Conservation (phyloP, 495 filamentous ascomycete genomes). For the Aspergillus bridgeri region DNA sequence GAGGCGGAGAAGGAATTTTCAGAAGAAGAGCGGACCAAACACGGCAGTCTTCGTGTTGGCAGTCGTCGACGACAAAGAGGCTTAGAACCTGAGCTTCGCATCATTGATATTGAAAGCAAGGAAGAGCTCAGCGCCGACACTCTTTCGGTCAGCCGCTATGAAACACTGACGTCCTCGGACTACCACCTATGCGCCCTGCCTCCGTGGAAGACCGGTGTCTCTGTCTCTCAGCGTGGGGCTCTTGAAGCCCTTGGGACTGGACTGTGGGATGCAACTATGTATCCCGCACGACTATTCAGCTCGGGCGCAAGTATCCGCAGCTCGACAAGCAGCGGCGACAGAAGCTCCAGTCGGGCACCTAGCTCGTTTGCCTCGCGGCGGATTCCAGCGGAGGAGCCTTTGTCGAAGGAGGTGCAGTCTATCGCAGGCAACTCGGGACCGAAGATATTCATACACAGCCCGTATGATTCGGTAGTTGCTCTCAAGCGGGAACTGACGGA, state of each 20-base stretch:
- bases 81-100: constrained; percentile 78
- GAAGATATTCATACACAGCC: constrained; percentile 94
- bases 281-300: constrained; percentile 78
- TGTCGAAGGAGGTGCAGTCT: constrained; percentile 42
- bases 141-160: constrained; percentile 77
- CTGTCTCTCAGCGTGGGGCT: constrained; percentile 59
- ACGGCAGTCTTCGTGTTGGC: constrained; percentile 37
- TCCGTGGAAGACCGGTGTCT: constrained; percentile 59
- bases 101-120: constrained; percentile 83
- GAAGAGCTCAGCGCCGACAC: constrained; percentile 77
- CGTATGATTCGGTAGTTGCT: constrained; percentile 88
- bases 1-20: constrained; percentile 60
- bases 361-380: constrained; percentile 41
- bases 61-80: constrained; percentile 68
- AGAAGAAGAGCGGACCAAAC: constrained; percentile 17
- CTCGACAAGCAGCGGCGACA: constrained; percentile 59
- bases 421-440: constrained; percentile 60
- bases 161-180: constrained; percentile 81
- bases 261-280: constrained; percentile 77
- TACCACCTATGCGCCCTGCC: constrained; percentile 87
- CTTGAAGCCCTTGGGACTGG: constrained; percentile 63
- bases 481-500: constrained; percentile 81
- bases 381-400: constrained; percentile 24
- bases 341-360: constrained; percentile 42
- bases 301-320: constrained; percentile 82